Evolutionary conservation across 2,329 filamentous ascomycete genomes (phyloP).

Genomic region (Rosellinia necatrix): DNA sequence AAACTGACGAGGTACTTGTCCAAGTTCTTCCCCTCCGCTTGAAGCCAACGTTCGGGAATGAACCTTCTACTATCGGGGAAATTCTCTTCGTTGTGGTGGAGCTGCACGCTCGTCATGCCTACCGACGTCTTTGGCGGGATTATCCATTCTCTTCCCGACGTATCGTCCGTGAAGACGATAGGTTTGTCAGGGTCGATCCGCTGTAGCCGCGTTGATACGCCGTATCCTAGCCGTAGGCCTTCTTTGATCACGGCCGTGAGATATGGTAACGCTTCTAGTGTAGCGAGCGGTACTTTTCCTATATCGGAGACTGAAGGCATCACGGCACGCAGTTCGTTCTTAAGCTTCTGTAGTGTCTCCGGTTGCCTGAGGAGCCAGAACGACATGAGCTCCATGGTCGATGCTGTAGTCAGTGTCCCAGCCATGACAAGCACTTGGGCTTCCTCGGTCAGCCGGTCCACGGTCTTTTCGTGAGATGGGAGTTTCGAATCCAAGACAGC

Average conservation of each 20-base stretch:
- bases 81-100: slow-evolving; percentile 18
- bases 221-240: slow-evolving; percentile 9
- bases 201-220: slow-evolving; percentile 8
- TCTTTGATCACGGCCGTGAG: slow-evolving; percentile 17
- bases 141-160: slow-evolving; percentile 8
- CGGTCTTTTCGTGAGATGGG: slow-evolving; percentile 2
- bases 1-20: slow-evolving; percentile 24
- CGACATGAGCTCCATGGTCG: not conserved
- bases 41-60: slow-evolving; percentile 24
- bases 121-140: slow-evolving; percentile 18
- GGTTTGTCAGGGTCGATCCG: slow-evolving; percentile 15
- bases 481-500: slow-evolving; percentile 12
- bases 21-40: slow-evolving; percentile 3
- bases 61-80: slow-evolving; percentile 16
- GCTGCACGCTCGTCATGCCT: slow-evolving; percentile 13
- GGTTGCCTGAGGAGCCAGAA: slow-evolving; percentile 22
- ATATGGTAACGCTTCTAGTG: slow-evolving; percentile 14
- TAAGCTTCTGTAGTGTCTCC: slow-evolving; percentile 6
- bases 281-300: slow-evolving; percentile 3
- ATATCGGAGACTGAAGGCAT: slow-evolving; percentile 10
- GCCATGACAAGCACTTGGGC: slow-evolving; percentile 15
- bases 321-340: slow-evolving; percentile 14
- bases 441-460: slow-evolving; percentile 13
- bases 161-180: slow-evolving; percentile 7
- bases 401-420: slow-evolving; percentile 18